phyloP scores from a whole-genome alignment of 768 basidiomycete species.

The Dendrothele bispora region DNA sequence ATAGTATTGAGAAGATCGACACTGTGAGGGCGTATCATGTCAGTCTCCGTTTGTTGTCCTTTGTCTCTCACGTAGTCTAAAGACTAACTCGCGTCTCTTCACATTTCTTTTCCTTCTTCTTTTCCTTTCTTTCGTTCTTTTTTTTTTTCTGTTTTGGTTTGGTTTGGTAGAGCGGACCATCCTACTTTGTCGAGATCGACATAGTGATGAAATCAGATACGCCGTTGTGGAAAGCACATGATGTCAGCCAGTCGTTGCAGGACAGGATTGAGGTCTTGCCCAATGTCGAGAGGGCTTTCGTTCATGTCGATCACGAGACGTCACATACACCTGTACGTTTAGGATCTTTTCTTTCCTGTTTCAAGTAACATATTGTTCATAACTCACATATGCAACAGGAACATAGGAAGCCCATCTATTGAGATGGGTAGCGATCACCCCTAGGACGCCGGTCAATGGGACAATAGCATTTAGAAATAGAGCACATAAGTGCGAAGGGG shows the following conservation, averaged over 20 bases:
- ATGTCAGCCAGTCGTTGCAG: slow-evolving; percentile 79
- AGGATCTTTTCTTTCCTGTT: not conserved
- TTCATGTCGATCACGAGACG: slow-evolving; percentile 93
- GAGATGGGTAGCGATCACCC: too few species aligned
- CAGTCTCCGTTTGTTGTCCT: slow-evolving; percentile 1
- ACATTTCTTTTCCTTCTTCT: not conserved
- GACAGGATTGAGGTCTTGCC: slow-evolving; percentile 89
- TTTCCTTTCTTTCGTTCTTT: not conserved
- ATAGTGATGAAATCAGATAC: slow-evolving; percentile 90
- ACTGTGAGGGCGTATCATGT: slow-evolving; percentile 93
- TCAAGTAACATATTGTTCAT: too few species aligned
- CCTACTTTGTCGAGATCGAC: slow-evolving; percentile 92
- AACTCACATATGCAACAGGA: not conserved
- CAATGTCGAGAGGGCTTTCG: slow-evolving; percentile 90
- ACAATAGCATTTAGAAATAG: too few species aligned
- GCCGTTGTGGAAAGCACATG: slow-evolving; percentile 87
- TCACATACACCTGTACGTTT: slow-evolving; percentile 7
- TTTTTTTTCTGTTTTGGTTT: not conserved
- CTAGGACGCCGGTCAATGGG: too few species aligned
- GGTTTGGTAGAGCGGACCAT: not conserved
- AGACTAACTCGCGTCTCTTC: not conserved
- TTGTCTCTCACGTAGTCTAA: not conserved
- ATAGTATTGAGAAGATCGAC: slow-evolving; percentile 84
- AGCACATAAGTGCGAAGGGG: too few species aligned
- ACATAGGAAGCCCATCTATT: slow-evolving; percentile 2